phyloP scores from a whole-genome alignment of 2,329 filamentous ascomycete species.

The Kalmusia sp. region DNA sequence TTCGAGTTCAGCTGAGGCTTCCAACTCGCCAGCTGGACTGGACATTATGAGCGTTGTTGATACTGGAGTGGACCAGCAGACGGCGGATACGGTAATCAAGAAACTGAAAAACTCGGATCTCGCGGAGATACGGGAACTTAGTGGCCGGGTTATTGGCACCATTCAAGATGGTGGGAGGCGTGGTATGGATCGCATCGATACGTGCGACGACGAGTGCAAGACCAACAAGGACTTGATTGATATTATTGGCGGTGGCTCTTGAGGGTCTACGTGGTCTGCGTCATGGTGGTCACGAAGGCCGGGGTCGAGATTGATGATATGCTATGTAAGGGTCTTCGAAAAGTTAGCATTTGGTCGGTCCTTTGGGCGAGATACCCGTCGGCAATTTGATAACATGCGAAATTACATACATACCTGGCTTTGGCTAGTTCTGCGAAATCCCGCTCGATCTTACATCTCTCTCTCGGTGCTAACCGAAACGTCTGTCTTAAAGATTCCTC shows the following conservation, averaged over 20 bases:
- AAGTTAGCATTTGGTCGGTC: not conserved
- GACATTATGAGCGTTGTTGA: conserved; percentile 23
- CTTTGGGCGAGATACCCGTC: not conserved
- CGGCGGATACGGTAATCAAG: conserved; percentile 7
- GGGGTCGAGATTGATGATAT: too few relatives aligned
- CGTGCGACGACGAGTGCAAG: conserved; percentile 25
- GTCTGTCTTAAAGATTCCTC: too few relatives aligned
- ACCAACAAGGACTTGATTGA: conserved; percentile 17
- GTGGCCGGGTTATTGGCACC: conserved; percentile 5
- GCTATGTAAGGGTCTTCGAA: not conserved
- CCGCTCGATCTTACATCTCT: not conserved
- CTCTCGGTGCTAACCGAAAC: not conserved
- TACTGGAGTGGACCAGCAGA: conserved; percentile 15
- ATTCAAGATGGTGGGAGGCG: conserved; percentile 18
- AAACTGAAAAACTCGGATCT: conserved; percentile 12
- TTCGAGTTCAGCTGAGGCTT: conserved; percentile 14
- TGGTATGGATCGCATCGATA: conserved; percentile 10
- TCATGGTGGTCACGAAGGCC: too few relatives aligned
- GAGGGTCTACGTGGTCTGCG: not conserved
- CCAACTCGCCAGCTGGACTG: conserved; percentile 20
- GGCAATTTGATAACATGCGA: not conserved
- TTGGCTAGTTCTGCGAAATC: not conserved
- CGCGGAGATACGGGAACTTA: conserved; percentile 14
- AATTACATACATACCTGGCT: not conserved
- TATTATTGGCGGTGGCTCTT: conserved; percentile 9